These are phyloP conservation scores for Dipodascus albidus DNA, from an alignment of 805 yeast species.

Conservation along the genomic window DNA sequence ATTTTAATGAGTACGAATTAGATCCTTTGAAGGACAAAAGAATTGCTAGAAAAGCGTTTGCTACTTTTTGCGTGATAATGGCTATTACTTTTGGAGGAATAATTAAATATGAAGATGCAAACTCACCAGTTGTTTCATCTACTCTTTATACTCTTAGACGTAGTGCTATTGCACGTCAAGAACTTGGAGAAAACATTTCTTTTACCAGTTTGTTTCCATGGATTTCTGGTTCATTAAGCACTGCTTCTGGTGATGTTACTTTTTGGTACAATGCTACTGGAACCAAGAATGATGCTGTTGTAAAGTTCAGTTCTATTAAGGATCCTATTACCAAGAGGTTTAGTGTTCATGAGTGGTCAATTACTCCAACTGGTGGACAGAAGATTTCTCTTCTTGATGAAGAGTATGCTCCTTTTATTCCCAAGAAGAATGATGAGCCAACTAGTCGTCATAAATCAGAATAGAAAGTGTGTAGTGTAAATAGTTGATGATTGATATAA, in stretches of 20 bases:
- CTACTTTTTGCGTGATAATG: constrained; percentile 42
- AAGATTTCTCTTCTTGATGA: constrained; percentile 40
- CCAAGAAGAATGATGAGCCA: constrained; percentile 22
- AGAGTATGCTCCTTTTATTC: constrained; percentile 26
- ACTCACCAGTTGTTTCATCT: constrained; percentile 80
- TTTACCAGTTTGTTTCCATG: constrained; percentile 75
- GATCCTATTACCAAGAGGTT: constrained; percentile 46
- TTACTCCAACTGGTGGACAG: constrained; percentile 36
- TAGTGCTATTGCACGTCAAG: constrained; percentile 47
- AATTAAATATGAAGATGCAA: constrained; percentile 86
- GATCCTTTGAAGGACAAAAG: constrained; percentile 34
- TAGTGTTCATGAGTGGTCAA: constrained; percentile 50
- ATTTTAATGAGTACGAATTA: too few species aligned
- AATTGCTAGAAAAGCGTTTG: constrained; percentile 43
- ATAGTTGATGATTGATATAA: too few species aligned
- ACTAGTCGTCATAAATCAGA: constrained; percentile 11
- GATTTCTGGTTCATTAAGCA: constrained; percentile 77
- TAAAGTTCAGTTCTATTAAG: constrained; percentile 60
- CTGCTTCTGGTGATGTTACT: constrained; percentile 72
- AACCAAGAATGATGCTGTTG: constrained; percentile 38
- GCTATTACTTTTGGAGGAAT: constrained; percentile 48
- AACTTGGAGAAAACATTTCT: constrained; percentile 65
- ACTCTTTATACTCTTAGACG: constrained; percentile 79
- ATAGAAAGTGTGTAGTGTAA: too few species aligned
- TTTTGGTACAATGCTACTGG: constrained; percentile 65